Percentiles rank a stretch among this genome's conserved stretches.
Evolutionary conservation across 805 yeast genomes (phyloP).

Genomic region (Candida yuanshanica): DNA sequence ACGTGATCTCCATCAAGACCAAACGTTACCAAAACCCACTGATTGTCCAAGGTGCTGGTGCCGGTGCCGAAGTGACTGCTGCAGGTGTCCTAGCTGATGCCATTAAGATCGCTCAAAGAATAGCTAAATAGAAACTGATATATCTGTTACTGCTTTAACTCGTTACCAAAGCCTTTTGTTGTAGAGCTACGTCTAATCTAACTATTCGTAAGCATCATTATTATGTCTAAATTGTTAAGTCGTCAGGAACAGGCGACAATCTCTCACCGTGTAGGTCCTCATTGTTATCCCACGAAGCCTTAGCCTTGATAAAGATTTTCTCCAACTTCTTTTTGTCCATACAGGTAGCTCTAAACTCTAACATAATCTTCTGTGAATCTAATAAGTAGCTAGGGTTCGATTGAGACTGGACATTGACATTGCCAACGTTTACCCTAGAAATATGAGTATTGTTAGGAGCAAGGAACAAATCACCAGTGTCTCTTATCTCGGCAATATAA

Average conservation of each 20-base stretch:
- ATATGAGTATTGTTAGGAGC: conserved; percentile 87
- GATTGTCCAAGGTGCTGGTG: conserved; percentile 96
- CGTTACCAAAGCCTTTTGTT: too few relatives aligned
- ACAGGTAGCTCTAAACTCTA: conserved; percentile 61
- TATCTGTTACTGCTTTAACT: too few relatives aligned
- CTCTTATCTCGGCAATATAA: conserved; percentile 81
- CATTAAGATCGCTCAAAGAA: conserved; percentile 85
- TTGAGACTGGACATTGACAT: conserved; percentile 26
- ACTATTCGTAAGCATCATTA: too few relatives aligned
- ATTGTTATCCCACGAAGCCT: conserved; percentile 34
- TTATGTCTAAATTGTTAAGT: conserved; percentile 7
- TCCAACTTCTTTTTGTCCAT: conserved; percentile 42
- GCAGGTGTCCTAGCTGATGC: conserved; percentile 94
- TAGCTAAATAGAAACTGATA: conserved; percentile 30
- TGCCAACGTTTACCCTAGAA: conserved; percentile 57
- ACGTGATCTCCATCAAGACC: conserved; percentile 87
- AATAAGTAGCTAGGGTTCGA: conserved; percentile 31
- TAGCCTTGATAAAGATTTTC: conserved; percentile 55
- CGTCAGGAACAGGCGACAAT: conserved; percentile 11
- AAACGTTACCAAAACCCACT: conserved; percentile 91
- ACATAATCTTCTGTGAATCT: conserved; percentile 72
- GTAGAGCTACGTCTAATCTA: too few relatives aligned
- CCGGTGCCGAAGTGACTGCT: conserved; percentile 74
- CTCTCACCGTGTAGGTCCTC: not conserved
- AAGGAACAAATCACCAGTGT: conserved; percentile 68